phyloP scores from a whole-genome alignment of 2,329 filamentous ascomycete species.

The Drechslerella coelobrocha region DNA sequence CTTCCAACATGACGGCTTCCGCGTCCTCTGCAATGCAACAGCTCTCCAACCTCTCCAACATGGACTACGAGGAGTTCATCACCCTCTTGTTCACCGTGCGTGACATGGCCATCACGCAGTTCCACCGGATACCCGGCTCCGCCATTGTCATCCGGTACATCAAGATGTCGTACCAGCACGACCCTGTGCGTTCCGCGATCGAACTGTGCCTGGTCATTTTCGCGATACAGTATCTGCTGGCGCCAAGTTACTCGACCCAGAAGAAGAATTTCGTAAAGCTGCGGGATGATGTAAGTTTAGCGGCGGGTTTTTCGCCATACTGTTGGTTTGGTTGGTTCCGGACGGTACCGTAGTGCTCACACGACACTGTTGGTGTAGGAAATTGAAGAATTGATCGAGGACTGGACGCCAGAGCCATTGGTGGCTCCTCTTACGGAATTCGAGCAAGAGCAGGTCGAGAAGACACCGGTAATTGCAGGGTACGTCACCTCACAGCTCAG shows the following conservation, averaged over 20 bases:
- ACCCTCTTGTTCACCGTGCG: constrained; percentile 64
- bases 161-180: constrained; percentile 95
- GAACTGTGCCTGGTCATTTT: constrained; percentile 94
- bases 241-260: constrained; percentile 88
- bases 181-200: constrained; percentile 89
- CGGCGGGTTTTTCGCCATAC: neutral
- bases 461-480: constrained; percentile 85
- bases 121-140: constrained; percentile 91
- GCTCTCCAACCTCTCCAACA: constrained; percentile 58
- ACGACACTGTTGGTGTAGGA: constrained; percentile 64
- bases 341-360: constrained; percentile 10
- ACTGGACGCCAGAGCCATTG: constrained; percentile 94
- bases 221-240: constrained; percentile 89
- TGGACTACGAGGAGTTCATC: constrained; percentile 67
- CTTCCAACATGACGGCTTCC: constrained; percentile 40
- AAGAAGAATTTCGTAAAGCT: constrained; percentile 89
- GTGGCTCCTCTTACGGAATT: constrained; percentile 75
- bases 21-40: constrained; percentile 20
- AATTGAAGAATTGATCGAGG: constrained; percentile 94
- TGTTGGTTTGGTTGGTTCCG: constrained; percentile 2
- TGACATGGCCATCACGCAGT: constrained; percentile 67
- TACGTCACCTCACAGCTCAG: no score
- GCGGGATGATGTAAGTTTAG: constrained; percentile 71
- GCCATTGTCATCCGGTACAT: constrained; percentile 95
- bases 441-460: constrained; percentile 83